Evolutionary conservation across 495 filamentous ascomycete species (phyloP).

Genomic region (Lasiosphaeria hispida): DNA sequence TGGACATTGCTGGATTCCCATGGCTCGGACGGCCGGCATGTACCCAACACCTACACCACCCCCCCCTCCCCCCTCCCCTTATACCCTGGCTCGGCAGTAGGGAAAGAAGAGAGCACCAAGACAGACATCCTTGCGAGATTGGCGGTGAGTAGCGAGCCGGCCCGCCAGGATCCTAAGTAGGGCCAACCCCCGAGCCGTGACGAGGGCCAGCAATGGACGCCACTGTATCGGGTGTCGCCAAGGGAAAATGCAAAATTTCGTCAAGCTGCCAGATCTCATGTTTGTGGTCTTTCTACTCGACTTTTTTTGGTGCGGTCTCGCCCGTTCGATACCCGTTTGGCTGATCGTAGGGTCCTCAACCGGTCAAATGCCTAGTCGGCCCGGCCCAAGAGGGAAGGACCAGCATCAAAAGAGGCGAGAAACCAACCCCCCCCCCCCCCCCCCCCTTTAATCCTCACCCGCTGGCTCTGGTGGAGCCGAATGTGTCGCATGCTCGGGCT

Average conservation of each 20-base stretch:
- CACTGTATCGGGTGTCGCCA: neutral
- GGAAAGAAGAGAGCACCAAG: neutral
- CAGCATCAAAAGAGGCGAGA: neutral
- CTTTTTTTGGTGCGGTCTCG: neutral
- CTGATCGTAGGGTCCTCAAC: neutral
- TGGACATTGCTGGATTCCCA: neutral
- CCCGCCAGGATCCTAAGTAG: neutral
- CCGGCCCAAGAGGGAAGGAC: neutral
- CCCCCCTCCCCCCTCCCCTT: neutral
- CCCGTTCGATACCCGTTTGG: neutral
- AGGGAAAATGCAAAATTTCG: neutral
- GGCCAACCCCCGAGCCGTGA: slow-evolving; percentile 2
- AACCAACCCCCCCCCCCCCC: neutral
- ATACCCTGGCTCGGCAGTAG: neutral
- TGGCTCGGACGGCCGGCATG: too few relatives aligned
- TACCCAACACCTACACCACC: neutral
- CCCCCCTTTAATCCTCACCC: neutral
- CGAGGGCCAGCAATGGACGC: neutral
- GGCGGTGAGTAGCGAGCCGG: slow-evolving; percentile 3
- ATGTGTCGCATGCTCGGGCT: slow-evolving; percentile 3
- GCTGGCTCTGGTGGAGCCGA: slow-evolving; percentile 9
- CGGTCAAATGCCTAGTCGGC: neutral
- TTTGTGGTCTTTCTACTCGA: neutral
- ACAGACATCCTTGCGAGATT: neutral
- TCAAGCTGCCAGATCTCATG: neutral